Conservation (phyloP, 129 eudicot species). For the Lactuca saligna region DNA sequence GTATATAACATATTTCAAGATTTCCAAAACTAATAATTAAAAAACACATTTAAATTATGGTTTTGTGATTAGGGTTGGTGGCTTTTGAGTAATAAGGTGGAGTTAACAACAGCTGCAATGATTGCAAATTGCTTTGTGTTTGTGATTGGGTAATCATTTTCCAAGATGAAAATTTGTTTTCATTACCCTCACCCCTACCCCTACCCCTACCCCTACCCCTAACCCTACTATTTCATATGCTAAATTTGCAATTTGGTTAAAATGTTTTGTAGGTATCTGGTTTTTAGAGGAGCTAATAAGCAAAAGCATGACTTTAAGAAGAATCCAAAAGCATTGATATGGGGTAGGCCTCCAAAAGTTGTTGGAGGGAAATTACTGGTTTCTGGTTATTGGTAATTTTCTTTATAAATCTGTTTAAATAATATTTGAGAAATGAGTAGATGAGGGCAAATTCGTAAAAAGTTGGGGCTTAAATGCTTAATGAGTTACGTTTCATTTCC, state of each 20-base stretch:
- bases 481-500: neutral
- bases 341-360: conserved; percentile 93
- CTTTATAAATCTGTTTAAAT: neutral
- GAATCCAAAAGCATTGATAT: conserved; percentile 83
- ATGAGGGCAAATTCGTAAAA: too few species aligned
- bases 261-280: conserved; percentile 52
- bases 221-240: conserved; percentile 6
- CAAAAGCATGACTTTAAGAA: conserved; percentile 88
- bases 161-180: neutral
- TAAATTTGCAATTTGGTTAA: conserved; percentile 17
- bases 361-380: conserved; percentile 94
- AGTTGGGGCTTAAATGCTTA: too few species aligned
- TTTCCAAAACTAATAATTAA: neutral
- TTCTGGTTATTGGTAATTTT: conserved; percentile 91
- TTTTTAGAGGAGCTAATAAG: conserved; percentile 96
- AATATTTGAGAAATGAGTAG: too few species aligned
- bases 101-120: conserved; percentile 68
- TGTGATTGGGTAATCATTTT: conserved; percentile 63
- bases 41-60: neutral
- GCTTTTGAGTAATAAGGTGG: conserved; percentile 81
- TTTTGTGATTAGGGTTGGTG: conserved; percentile 79
- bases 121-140: conserved; percentile 77
- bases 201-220: neutral
- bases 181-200: neutral
- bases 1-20: conserved; percentile 37